Base-by-base conservation (phyloP, 108 stramenopile species). In the Poteriospumella lacustris region DNA sequence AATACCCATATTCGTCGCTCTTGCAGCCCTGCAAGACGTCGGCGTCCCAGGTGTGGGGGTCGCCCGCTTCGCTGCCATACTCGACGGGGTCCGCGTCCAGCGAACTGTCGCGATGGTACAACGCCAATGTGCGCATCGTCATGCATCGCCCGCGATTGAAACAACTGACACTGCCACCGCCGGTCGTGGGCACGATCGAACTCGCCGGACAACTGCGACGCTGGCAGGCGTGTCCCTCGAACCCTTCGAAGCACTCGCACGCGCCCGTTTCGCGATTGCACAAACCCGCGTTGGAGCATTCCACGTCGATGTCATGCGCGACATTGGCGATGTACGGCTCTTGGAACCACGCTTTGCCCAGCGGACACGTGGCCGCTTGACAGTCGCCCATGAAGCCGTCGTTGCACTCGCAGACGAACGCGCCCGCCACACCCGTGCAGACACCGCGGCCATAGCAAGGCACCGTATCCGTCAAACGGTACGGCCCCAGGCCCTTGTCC, bases 301-400 rank as follows among this genome's bases (percentile, higher is more conserved):
- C 87, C 0, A 59, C 82, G 38, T 34, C 40, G 24, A 38, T 36
- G 58, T 87, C 85, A 79, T 89, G 89, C 42, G 87, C 88, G 19
- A 29, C 43, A 39, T 87, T 41, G 26, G 56, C 81, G 2, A 85
- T 67, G 0, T 58, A 39, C 9, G 88, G 81, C 39, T 40, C 34
- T 67, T 82, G 83, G 68, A 86, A 86, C 88, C 88, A 88, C 26
- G 87, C 80, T 44, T 78, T 81, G 1, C 83, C 85, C 19, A 33
- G 39, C 12, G 86, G 80, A 82, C 87, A 88, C 19, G 42, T 78
- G 43, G 86, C 82, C 68, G 83, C 58, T 26, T 87, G 79, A 80
- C 92, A 92, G 76, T 91, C 92, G 3, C 90, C 89, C 38, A 58
- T 81, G 81, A 88, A 88, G 43, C 89, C 91, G 12, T 59, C 64